Conservation (phyloP, 164 flowering plant species). For the Magnolia sinica region DNA sequence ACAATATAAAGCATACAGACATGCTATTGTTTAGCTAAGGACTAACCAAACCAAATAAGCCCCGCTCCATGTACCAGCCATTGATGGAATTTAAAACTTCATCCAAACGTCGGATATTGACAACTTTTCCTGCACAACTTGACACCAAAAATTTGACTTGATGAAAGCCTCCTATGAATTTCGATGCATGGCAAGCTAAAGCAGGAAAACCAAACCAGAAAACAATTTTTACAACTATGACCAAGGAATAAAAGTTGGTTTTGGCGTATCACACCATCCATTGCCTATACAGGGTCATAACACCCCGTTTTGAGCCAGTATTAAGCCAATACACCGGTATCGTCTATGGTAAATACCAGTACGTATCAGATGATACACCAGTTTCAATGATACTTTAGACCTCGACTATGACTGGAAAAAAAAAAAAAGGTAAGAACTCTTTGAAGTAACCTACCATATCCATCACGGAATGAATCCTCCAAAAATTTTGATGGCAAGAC, state of each 20-base stretch:
- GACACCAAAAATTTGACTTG: slow-evolving; percentile 35
- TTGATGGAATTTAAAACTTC: slow-evolving; percentile 82
- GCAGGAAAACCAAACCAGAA: not conserved
- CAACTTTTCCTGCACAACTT: slow-evolving; percentile 96
- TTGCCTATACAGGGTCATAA: too few relatives aligned
- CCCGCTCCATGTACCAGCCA: slow-evolving; percentile 97
- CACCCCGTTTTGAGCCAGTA: too few relatives aligned
- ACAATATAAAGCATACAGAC: not conserved
- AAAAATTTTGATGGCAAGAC: slow-evolving; percentile 92
- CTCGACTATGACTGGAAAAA: too few relatives aligned
- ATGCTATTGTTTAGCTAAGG: not conserved
- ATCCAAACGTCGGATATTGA: slow-evolving; percentile 78
- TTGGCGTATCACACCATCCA: too few relatives aligned
- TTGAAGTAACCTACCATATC: slow-evolving; percentile 59
- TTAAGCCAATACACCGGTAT: too few relatives aligned
- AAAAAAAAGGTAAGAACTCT: not conserved
- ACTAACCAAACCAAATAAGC: slow-evolving; percentile 91
- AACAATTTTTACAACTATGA: not conserved
- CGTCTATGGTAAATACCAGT: too few relatives aligned
- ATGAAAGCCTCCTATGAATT: slow-evolving; percentile 19
- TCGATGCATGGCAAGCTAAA: not conserved
- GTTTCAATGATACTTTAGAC: too few relatives aligned
- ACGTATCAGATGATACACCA: too few relatives aligned
- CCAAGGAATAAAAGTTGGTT: not conserved
- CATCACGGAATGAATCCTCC: slow-evolving; percentile 83